Evolutionary conservation across 2,329 filamentous ascomycete species (phyloP).

Genomic region (Scortechinia acanthostroma): DNA sequence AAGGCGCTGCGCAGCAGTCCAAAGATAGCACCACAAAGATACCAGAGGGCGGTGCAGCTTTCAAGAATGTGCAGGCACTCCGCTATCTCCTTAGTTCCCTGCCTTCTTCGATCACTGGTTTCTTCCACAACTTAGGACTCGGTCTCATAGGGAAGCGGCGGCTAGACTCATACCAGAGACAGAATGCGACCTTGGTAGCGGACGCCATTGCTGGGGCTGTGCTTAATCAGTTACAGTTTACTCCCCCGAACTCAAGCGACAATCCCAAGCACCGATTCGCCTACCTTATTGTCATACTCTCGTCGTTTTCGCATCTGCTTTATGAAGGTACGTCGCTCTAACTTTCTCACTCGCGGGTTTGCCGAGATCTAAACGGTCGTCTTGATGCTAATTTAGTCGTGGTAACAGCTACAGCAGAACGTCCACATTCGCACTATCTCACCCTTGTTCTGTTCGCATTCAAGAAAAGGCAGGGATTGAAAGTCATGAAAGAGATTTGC

Average conservation of each 20-base stretch:
- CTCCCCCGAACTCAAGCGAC: constrained; percentile 29
- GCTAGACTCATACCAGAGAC: constrained; percentile 31
- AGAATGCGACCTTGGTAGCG: background rate
- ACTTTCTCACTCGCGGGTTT: too few species aligned
- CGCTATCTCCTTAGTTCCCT: constrained; percentile 55
- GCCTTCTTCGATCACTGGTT: constrained; percentile 50
- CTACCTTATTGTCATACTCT: constrained; percentile 54
- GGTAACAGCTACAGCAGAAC: constrained; percentile 24
- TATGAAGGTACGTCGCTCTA: constrained; percentile 36
- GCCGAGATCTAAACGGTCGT: too few species aligned
- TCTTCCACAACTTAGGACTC: constrained; percentile 56
- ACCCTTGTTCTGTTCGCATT: constrained; percentile 81
- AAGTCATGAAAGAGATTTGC: constrained; percentile 67
- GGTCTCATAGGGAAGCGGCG: constrained; percentile 45
- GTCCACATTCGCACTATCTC: constrained; percentile 43
- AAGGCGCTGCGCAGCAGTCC: background rate
- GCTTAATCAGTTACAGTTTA: background rate
- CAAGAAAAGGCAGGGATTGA: constrained; percentile 72
- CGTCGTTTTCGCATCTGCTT: constrained; percentile 46
- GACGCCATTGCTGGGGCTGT: background rate
- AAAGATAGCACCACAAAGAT: background rate
- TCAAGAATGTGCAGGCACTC: constrained; percentile 54
- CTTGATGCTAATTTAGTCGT: too few species aligned
- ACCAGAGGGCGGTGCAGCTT: constrained; percentile 16
- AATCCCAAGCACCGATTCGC: constrained; percentile 40